Conservation (phyloP, 2,329 filamentous ascomycete genomes). For the Zalaria sp. region DNA sequence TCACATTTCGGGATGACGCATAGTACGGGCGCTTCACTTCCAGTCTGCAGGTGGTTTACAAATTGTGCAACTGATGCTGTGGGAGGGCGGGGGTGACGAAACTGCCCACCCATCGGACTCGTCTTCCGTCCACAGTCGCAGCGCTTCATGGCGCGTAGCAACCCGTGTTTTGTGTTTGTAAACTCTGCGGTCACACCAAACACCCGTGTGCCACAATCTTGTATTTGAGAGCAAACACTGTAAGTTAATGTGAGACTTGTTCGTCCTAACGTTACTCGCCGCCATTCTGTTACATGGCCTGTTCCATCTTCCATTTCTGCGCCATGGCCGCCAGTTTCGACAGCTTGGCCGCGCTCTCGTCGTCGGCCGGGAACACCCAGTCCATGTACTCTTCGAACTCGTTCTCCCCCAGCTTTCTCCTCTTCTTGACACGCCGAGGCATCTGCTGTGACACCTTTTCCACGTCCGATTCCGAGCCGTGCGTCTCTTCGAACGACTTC, state of each 20-base stretch:
- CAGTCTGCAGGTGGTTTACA: not conserved
- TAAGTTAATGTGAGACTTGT: no score
- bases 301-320: conserved; percentile 68
- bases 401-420: conserved; percentile 81
- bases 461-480: conserved; percentile 61
- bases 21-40: not conserved
- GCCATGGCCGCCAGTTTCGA: conserved; percentile 75
- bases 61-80: no score
- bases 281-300: conserved; percentile 10
- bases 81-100: no score
- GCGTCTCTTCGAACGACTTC: conserved; percentile 79
- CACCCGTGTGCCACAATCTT: no score
- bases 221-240: no score
- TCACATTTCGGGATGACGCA: not conserved
- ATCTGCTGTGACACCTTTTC: conserved; percentile 83
- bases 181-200: no score
- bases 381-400: conserved; percentile 94
- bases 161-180: no score
- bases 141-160: no score
- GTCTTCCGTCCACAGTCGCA: no score
- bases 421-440: conserved; percentile 85
- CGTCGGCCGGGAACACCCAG: conserved; percentile 92
- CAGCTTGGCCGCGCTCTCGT: conserved; percentile 70
- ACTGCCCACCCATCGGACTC: no score
- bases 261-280: not conserved